Base-by-base conservation (phyloP, 1,284 basidiomycete genomes). In the Moniliophthora roreri region DNA sequence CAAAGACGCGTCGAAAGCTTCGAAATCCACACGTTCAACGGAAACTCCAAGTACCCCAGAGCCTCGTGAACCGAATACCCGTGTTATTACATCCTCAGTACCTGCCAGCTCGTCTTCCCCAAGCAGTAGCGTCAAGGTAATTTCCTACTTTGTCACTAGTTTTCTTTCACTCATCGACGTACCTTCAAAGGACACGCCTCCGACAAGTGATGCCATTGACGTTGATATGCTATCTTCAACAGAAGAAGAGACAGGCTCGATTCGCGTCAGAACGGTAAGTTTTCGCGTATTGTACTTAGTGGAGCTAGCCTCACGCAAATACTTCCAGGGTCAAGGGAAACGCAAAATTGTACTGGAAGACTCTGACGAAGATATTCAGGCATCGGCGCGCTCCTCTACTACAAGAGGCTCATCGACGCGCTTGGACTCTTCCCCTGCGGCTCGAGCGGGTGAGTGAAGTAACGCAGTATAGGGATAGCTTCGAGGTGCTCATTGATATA, bases 201-300 rank as follows among this genome's bases (percentile, higher is more conserved):
- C 88, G 0, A 87, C 86, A 1, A 91, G 89, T 59, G 87, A 91
- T 57, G 74, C 79, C 18, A 78, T 89, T 52, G 87, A 91, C 58
- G 76, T 91, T 4, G 88, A 89, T 62, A 83, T 89, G 82, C 57
- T 81, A 38, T 75, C 74, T 6, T 79, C 79, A 20, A 78, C 77
- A 4, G 78, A 78, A 32, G 75, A 75, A 34, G 69, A 68, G 28
- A 63, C 64, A 6, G 58, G 64, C 42, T 63, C 58, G 41, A 61
- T 66, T 32, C 63, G 63, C 47, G 59, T 64, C 16, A 72, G 67
- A 57, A 59, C 63, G 50, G 76, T 76, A 46, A 54, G 73, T 32
- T 6, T 67, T 15, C 44, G 21, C 32, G 11, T 11, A 24, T 5
- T 37, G 15, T 34, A 47, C 18, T n/a, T 11, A 44, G 53, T 32